phyloP scores from a whole-genome alignment of 2,329 filamentous ascomycete genomes.

The Hysterium pulicare region DNA sequence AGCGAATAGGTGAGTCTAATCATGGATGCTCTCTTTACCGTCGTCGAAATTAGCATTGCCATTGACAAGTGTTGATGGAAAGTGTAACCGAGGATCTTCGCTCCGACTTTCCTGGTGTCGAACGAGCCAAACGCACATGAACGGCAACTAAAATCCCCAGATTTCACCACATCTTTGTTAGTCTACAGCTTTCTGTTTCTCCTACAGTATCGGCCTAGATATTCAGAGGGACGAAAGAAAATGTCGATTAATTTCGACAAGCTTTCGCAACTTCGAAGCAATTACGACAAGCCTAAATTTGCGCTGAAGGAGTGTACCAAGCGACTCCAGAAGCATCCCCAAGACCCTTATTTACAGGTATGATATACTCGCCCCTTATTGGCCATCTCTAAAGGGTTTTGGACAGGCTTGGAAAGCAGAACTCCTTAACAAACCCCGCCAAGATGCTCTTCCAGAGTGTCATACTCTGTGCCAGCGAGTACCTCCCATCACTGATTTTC shows the following conservation, averaged over 20 bases:
- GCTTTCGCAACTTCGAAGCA: conserved; percentile 18
- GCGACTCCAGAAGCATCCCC: conserved; percentile 33
- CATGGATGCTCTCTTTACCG: no score
- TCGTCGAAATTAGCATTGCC: no score
- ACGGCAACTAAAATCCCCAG: no score
- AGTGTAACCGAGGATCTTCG: no score
- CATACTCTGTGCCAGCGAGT: conserved; percentile 16
- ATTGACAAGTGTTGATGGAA: no score
- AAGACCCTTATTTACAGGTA: conserved; percentile 35
- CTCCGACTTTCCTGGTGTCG: no score
- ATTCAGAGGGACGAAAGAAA: no score
- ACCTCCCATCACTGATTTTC: conserved; percentile 21
- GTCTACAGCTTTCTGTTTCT: no score
- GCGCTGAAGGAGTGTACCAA: conserved; percentile 30
- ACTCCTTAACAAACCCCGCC: conserved; percentile 14
- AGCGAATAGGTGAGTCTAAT: no score
- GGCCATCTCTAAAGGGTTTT: conserved; percentile 4
- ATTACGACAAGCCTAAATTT: conserved; percentile 33
- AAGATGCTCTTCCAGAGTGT: conserved; percentile 10
- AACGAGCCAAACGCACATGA: no score
- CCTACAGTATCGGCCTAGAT: no score
- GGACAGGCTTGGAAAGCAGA: conserved; percentile 31
- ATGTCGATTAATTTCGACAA: conserved; percentile 38
- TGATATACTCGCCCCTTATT: conserved; percentile 1
- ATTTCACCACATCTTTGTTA: no score